These are phyloP conservation scores for Corylus americana DNA, from an alignment of 306 rosid species.

Conservation along the genomic window DNA sequence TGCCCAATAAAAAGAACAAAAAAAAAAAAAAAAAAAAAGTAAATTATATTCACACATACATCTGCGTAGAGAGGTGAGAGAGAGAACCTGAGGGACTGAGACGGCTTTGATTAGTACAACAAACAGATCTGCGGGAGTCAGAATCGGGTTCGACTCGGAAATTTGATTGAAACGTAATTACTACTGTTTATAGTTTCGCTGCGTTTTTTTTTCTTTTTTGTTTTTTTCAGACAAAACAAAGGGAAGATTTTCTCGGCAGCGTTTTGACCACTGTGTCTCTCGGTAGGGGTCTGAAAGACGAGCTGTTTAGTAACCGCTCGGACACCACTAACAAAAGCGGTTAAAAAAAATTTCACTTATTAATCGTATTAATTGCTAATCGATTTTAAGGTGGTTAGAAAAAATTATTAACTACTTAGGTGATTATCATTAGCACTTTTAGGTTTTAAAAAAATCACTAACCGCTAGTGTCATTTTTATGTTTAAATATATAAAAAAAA, in stretches of 20 bases:
- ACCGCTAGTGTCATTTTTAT: too few species aligned
- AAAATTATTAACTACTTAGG: too few species aligned
- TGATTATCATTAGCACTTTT: too few species aligned
- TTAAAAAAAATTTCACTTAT: too few species aligned
- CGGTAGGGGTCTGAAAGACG: too few species aligned
- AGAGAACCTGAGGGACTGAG: constrained; percentile 2
- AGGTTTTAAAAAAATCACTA: too few species aligned
- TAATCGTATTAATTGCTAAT: too few species aligned
- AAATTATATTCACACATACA: neutral
- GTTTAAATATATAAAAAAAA: too few species aligned
- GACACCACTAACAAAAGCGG: too few species aligned
- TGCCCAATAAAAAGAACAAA: neutral
- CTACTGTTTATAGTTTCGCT: neutral
- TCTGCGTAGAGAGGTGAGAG: neutral
- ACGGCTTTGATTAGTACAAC: neutral
- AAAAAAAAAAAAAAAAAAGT: neutral
- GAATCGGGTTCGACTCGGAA: neutral
- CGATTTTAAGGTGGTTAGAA: too few species aligned
- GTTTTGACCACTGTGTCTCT: neutral
- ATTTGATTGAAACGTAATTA: neutral
- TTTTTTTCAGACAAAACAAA: neutral
- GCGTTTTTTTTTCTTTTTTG: neutral
- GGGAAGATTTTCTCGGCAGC: neutral
- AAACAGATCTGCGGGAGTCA: neutral
- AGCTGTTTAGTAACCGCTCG: too few species aligned